Percentiles rank a stretch among this genome's conserved stretches.
Conservation (phyloP, 2,329 filamentous ascomycete species). For the Aspergillus quadrilineatus region DNA sequence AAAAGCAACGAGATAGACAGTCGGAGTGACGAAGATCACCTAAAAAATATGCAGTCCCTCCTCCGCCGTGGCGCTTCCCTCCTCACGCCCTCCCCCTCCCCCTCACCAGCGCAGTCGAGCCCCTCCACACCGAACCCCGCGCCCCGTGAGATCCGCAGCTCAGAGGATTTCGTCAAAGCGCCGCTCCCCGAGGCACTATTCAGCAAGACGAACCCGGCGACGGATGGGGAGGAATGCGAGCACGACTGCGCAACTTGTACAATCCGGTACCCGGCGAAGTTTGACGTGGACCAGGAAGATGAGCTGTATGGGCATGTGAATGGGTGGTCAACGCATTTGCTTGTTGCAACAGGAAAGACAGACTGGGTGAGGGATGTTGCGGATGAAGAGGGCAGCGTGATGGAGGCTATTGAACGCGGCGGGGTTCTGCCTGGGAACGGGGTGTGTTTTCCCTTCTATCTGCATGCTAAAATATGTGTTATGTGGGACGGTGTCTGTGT, state of each 20-base stretch:
- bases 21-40: not conserved
- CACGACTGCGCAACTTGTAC: constrained; percentile 83
- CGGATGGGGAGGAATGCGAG: constrained; percentile 85
- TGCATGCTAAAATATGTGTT: not conserved
- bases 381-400: constrained; percentile 82
- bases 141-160: not conserved
- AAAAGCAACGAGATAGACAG: not conserved
- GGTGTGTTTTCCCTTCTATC: constrained; percentile 28
- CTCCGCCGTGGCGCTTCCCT: constrained; percentile 36
- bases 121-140: constrained; percentile 16
- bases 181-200: constrained; percentile 62
- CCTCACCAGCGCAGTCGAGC: constrained; percentile 16
- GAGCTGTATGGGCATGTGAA: constrained; percentile 81
- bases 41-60: constrained; percentile 34
- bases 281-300: constrained; percentile 71
- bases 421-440: constrained; percentile 44
- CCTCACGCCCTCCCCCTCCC: constrained; percentile 30
- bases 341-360: constrained; percentile 92
- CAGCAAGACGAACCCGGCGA: constrained; percentile 66
- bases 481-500: not conserved
- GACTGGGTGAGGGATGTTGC: constrained; percentile 91
- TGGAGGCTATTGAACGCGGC: constrained; percentile 66
- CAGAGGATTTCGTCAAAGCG: constrained; percentile 49
- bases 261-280: constrained; percentile 73
- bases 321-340: constrained; percentile 82